Percentiles rank a stretch among this genome's conserved stretches.
Conservation (phyloP, 139 green algal genomes). For the Coccomyxa sp. region DNA sequence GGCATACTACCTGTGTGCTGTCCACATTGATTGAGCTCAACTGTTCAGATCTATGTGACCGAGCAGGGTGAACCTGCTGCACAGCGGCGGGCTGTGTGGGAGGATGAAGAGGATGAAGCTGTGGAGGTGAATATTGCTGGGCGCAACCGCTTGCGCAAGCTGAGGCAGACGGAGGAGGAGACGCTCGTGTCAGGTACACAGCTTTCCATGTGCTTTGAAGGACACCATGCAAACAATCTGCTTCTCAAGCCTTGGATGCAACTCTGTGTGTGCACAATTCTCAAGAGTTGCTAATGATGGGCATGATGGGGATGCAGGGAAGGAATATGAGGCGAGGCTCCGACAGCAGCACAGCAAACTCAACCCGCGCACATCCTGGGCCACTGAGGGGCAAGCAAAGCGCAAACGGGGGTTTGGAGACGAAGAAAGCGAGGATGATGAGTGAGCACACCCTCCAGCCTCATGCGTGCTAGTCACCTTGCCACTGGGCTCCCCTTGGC, state of each 20-base stretch:
- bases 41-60: no score
- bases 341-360: constrained; percentile 63
- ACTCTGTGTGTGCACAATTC: no score
- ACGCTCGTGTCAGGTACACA: constrained; percentile 33
- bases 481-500: no score
- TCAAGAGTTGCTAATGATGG: no score
- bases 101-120: constrained; percentile 54
- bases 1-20: no score
- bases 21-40: no score
- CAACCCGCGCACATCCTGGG: constrained; percentile 67
- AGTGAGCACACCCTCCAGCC: background rate
- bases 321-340: constrained; percentile 67
- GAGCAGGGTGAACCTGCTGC: background rate
- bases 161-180: constrained; percentile 56
- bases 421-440: constrained; percentile 19
- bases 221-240: no score
- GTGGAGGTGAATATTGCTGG: constrained; percentile 45
- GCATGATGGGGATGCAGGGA: constrained; percentile 27
- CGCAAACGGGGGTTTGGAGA: constrained; percentile 11
- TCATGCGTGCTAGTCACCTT: no score
- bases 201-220: no score
- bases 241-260: no score
- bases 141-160: constrained; percentile 53
- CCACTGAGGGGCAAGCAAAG: constrained; percentile 7
- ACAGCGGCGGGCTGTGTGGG: constrained; percentile 44